Base-by-base conservation (phyloP, 768 basidiomycete species). In the Neoboletus magnificus region DNA sequence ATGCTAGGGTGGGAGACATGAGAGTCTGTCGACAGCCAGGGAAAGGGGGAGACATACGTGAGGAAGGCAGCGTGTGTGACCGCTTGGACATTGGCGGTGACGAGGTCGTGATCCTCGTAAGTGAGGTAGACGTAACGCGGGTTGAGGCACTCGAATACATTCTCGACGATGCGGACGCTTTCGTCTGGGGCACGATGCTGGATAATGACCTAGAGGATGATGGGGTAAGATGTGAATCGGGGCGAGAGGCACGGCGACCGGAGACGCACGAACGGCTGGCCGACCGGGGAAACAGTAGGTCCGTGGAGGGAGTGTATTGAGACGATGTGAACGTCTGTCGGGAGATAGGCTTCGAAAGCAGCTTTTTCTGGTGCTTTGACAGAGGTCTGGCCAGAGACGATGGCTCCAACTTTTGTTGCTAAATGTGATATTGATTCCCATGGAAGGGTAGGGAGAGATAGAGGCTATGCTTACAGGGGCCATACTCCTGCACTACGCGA, bases 11-110 rank as follows among this genome's bases (percentile, higher is more conserved):
- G 53, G 46, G 40, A 48, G 30, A 29, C 0, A 22, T 68, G 46
- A 58, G 42, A 52, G 18, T 12, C 42, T 27, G 52, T 52, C 20
- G 43, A 25, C 45, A n/a, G 55, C 27, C 13, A 41, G n/a, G 32
- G 35, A n/a, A 16, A 41, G 25, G 32, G 42, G 47, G 53, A 41
- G 36, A 35, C 71, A 16, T 70, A 94, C 95, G 87, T 93, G 20
- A 99, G 77, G 77, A 98, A 98, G 0, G 97, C 97, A 13, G 96
- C 96, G 64, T 99, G 97, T 0, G 93, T 98, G 15, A 97, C 96
- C 0, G 96, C 97, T 72, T 99, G 97, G 0, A 97, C 98, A 62
- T 98, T 98, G 13, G 97, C 97, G 0, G 97, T 99, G 46, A 98
- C 91, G 40, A 84, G 78, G 65, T 99, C 97, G 66, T 99, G 97